Evolutionary conservation across 805 yeast genomes (phyloP), one percentile per base, ranked within the genome.

Genomic region (Lipomyces yamanashiensis): DNA sequence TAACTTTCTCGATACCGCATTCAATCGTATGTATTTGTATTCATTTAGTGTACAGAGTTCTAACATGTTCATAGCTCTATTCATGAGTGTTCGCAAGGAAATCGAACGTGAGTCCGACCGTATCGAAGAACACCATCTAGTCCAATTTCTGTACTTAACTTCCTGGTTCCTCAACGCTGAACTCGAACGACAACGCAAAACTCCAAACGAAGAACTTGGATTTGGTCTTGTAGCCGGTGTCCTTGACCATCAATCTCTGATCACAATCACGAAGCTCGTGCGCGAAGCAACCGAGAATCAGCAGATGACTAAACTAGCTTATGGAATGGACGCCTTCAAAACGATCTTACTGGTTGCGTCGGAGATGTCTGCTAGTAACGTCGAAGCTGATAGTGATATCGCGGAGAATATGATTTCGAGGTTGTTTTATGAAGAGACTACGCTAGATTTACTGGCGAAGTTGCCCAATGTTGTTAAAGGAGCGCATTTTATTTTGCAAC

Each of bases 131-230:
- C 64, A 23, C 17, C 73, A 73, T 56, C 56, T 63, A 34, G 74
- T 74, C 55, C 85, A 84, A 51, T 92, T 82, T 71, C 81, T 89
- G 48, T 79, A 83, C 62, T 77, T 89, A 6, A 76, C 83, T 6
- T 80, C 90, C 0, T 93, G 98, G 97, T 87, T 91, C 69, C 77
- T 91, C 54, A 81, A 82, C 40, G 90, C 85, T 63, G 90, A 88
- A 69, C 77, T 88, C 21, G 64, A 67, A 10, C 68, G 78, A 17
- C 66, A 59, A n/a, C 50, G 62, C 33, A 15, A 34, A 2, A 39
- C 33, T 2, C 62, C 65, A 28, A 49, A 70, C 21, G 58, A 57
- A n/a, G 61, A 61, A n/a, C 50, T 51, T 15, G 67, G 61, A 10
- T 68, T 59, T 36, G 70, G 68, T 15, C 58, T 66, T 9, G 64